These are phyloP conservation scores for Linaria vulgaris DNA, from an alignment of 257 asterid species.

Conservation along the genomic window DNA sequence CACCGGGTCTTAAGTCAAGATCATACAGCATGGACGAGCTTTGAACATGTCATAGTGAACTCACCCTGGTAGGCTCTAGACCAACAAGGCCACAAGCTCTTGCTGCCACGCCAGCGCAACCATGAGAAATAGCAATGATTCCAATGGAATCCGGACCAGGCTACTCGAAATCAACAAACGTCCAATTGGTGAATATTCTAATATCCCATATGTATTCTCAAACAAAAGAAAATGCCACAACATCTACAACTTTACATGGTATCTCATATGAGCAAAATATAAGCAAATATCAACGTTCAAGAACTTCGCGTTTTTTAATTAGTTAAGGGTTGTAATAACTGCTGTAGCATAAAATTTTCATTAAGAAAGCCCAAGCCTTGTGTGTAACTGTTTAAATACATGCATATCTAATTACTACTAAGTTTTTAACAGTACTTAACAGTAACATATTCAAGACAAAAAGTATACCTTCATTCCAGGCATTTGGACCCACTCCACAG, in stretches of 20 bases:
- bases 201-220: slow-evolving; percentile 12
- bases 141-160: slow-evolving; percentile 99
- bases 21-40: not conserved
- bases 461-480: slow-evolving; percentile 90
- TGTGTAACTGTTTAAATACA: no score
- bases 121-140: slow-evolving; percentile 96
- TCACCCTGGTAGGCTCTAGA: slow-evolving; percentile 87
- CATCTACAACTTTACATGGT: no score
- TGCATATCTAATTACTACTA: no score
- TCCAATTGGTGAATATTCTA: not conserved
- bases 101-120: slow-evolving; percentile 98
- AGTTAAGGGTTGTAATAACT: no score
- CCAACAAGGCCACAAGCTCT: slow-evolving; percentile 96
- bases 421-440: slow-evolving; percentile 15
- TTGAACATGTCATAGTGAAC: slow-evolving; percentile 16
- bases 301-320: no score
- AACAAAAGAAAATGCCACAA: not conserved
- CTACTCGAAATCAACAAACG: slow-evolving; percentile 33
- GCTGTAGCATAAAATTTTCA: no score
- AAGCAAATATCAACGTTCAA: no score
- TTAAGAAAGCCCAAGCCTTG: no score
- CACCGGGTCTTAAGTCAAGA: not conserved
- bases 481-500: slow-evolving; percentile 99
- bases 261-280: no score
- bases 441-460: slow-evolving; percentile 10